Percentiles rank a stretch among this genome's conserved stretches.
Evolutionary conservation across 1,284 basidiomycete species (phyloP).

Genomic region (Kwoniella shivajii): DNA sequence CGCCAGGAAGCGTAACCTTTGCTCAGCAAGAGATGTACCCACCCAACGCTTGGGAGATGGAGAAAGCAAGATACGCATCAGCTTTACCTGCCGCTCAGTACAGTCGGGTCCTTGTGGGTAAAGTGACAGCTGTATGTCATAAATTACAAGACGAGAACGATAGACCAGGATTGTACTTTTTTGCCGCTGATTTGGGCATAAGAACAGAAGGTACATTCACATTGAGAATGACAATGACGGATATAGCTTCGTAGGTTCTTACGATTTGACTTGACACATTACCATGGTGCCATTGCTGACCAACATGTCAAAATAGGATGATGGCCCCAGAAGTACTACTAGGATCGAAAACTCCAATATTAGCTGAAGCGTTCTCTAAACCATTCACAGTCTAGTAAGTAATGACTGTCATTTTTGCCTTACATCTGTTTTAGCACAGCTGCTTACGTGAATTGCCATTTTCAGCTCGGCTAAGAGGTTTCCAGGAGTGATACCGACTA

Average conservation of each 20-base stretch:
- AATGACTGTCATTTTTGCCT: no score
- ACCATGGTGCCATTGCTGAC: slow-evolving; percentile 18
- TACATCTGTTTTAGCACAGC: background rate
- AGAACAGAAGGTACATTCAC: slow-evolving; percentile 71
- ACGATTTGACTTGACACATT: slow-evolving; percentile 8
- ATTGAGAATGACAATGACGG: slow-evolving; percentile 47
- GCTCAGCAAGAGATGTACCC: background rate
- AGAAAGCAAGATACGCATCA: slow-evolving; percentile 4
- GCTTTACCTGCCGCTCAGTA: slow-evolving; percentile 57
- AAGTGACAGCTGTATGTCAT: slow-evolving; percentile 78
- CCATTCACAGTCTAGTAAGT: slow-evolving; percentile 75
- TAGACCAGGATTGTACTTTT: slow-evolving; percentile 80
- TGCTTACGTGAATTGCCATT: background rate
- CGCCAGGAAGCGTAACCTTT: slow-evolving; percentile 1
- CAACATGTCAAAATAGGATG: slow-evolving; percentile 58
- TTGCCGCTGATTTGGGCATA: slow-evolving; percentile 83
- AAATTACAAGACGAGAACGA: slow-evolving; percentile 79
- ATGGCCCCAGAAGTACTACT: slow-evolving; percentile 67
- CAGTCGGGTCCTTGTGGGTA: slow-evolving; percentile 83
- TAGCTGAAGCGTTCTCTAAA: slow-evolving; percentile 83
- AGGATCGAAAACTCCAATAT: slow-evolving; percentile 62
- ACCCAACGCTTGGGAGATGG: background rate
- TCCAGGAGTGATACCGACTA: slow-evolving; percentile 90
- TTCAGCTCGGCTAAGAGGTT: slow-evolving; percentile 78
- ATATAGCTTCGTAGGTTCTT: slow-evolving; percentile 35